These are phyloP conservation scores for Verbascum thapsus DNA, from an alignment of 257 asterid species.

Conservation along the genomic window DNA sequence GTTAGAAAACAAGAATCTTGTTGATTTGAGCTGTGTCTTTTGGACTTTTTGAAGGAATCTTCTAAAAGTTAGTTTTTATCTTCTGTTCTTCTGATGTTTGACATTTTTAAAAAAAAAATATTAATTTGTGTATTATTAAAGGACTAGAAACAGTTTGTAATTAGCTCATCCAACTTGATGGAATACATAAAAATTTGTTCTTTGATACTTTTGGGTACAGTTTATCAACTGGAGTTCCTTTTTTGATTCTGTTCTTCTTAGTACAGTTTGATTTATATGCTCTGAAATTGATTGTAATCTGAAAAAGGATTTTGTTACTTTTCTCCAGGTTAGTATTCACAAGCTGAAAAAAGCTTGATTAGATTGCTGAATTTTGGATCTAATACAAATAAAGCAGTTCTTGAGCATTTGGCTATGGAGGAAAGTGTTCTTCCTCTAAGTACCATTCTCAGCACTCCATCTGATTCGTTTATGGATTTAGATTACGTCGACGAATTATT, in stretches of 20 bases:
- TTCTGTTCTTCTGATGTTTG: constrained; percentile 11
- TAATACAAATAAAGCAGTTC: constrained; percentile 5
- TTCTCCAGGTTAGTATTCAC: constrained; percentile 34
- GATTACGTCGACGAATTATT: constrained; percentile 82
- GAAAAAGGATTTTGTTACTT: too few relatives aligned
- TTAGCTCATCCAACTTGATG: constrained; percentile 37
- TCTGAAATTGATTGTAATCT: background rate
- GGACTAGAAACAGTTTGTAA: too few relatives aligned
- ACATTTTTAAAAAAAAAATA: constrained; percentile 24
- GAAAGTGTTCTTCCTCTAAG: constrained; percentile 52
- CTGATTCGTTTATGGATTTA: constrained; percentile 71
- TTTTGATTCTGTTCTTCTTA: constrained; percentile 31
- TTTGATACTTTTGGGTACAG: too few relatives aligned
- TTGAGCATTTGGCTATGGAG: constrained; percentile 49
- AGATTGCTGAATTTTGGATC: constrained; percentile 28
- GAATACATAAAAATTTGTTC: constrained; percentile 35
- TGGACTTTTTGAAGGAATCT: constrained; percentile 39
- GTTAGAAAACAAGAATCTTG: too few relatives aligned
- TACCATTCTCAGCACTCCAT: constrained; percentile 37
- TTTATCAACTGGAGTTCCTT: too few relatives aligned
- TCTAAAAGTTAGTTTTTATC: constrained; percentile 27
- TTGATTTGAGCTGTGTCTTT: too few relatives aligned
- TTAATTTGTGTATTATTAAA: too few relatives aligned
- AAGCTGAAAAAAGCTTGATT: constrained; percentile 15
- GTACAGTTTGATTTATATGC: constrained; percentile 2